Evolutionary conservation across 805 yeast genomes (phyloP).

Genomic region (Barnettozyma salicaria): DNA sequence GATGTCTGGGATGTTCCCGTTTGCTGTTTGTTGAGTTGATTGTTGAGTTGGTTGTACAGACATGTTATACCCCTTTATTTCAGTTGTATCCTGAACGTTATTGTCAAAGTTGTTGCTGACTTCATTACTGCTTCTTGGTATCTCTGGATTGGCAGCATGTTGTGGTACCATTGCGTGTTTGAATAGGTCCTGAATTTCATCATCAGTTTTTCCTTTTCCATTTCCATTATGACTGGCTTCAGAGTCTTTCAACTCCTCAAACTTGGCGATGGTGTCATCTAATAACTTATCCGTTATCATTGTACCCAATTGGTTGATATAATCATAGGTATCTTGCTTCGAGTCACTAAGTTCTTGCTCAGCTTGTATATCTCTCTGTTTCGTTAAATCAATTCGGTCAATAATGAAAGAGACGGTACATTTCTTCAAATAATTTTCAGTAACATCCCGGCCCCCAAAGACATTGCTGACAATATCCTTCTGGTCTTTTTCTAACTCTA

Average conservation of each 20-base stretch:
- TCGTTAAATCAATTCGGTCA: slow-evolving; percentile 13
- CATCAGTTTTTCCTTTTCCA: too few relatives aligned
- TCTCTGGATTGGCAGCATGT: slow-evolving; percentile 10
- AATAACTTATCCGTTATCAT: slow-evolving; percentile 15
- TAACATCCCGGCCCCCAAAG: slow-evolving; percentile 28
- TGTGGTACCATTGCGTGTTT: slow-evolving; percentile 8
- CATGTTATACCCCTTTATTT: too few relatives aligned
- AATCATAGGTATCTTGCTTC: slow-evolving; percentile 12
- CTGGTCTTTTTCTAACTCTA: slow-evolving; percentile 25
- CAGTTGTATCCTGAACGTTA: background rate
- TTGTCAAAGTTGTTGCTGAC: background rate
- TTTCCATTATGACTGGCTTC: too few relatives aligned
- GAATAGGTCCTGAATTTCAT: slow-evolving; percentile 4
- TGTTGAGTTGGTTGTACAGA: too few relatives aligned
- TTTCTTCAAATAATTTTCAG: slow-evolving; percentile 26
- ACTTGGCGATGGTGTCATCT: slow-evolving; percentile 11
- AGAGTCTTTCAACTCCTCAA: slow-evolving; percentile 7
- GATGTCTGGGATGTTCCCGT: background rate
- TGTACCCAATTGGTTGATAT: slow-evolving; percentile 20
- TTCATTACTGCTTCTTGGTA: background rate
- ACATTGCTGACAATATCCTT: slow-evolving; percentile 28
- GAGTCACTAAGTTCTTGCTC: slow-evolving; percentile 2
- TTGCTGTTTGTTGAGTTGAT: too few relatives aligned
- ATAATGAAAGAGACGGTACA: slow-evolving; percentile 26
- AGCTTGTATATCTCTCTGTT: slow-evolving; percentile 6